Conservation (phyloP, 306 rosid genomes). For the Cicer pinnatifidum region DNA sequence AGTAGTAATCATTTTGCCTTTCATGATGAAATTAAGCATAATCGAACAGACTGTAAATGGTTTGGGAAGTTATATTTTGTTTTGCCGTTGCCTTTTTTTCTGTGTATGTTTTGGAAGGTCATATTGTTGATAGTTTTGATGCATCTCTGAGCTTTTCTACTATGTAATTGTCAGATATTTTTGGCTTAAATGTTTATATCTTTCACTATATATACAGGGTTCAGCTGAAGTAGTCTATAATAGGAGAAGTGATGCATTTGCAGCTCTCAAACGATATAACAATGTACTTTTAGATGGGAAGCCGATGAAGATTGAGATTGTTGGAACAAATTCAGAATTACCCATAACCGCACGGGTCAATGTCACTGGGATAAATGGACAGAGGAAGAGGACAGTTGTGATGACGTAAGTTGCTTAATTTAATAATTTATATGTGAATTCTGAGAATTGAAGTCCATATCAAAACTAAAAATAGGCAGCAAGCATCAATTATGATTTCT, state of each 20-base stretch:
- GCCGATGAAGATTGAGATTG: conserved; percentile 93
- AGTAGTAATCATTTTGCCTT: no score
- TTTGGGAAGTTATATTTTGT: background rate
- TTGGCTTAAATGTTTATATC: background rate
- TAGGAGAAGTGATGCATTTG: conserved; percentile 94
- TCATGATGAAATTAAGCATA: no score
- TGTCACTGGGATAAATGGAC: conserved; percentile 81
- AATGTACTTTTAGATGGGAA: conserved; percentile 88
- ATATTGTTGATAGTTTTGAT: background rate
- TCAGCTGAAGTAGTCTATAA: conserved; percentile 94
- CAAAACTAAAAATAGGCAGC: background rate
- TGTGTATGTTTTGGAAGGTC: background rate
- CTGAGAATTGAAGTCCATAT: background rate
- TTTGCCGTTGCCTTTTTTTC: background rate
- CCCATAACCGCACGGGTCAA: conserved; percentile 86
- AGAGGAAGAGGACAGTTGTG: conserved; percentile 78
- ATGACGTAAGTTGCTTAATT: conserved; percentile 65
- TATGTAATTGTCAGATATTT: background rate
- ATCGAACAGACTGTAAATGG: background rate
- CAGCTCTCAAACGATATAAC: conserved; percentile 86
- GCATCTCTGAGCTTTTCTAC: background rate
- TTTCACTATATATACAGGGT: conserved; percentile 59
- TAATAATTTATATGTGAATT: conserved; percentile 10
- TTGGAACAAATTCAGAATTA: conserved; percentile 68
- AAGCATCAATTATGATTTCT: background rate